Evolutionary conservation across 345 rosid species (phyloP).

Genomic region (Pelargonium nanum): DNA sequence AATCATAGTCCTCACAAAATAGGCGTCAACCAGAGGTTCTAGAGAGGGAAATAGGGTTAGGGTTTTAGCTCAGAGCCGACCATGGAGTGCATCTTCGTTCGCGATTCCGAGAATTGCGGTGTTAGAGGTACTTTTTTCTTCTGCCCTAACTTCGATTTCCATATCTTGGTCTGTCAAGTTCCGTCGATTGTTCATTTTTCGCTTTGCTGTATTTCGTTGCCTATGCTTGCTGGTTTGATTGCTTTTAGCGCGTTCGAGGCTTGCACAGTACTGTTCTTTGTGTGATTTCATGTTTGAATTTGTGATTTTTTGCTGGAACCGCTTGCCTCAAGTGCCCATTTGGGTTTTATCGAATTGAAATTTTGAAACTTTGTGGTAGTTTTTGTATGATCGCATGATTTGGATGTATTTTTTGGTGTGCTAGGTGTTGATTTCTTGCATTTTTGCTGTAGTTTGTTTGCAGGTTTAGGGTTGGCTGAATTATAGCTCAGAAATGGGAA

Average conservation of each 20-base stretch:
- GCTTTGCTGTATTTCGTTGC: not conserved
- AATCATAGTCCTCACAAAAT: not conserved
- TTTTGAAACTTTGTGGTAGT: not conserved
- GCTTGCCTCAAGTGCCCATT: too few relatives aligned
- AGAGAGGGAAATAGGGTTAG: not conserved
- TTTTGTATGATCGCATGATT: not conserved
- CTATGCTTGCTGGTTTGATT: too few relatives aligned
- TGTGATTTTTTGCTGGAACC: too few relatives aligned
- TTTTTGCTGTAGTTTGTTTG: not conserved
- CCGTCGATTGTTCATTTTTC: not conserved
- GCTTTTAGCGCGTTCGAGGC: not conserved
- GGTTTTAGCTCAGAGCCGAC: conserved; percentile 3
- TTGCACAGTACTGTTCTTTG: not conserved
- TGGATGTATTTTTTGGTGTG: too few relatives aligned
- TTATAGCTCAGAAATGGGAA: not conserved
- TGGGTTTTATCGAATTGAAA: not conserved
- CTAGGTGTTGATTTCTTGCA: not conserved
- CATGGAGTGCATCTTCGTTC: conserved; percentile 12
- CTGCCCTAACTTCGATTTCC: not conserved
- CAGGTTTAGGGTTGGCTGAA: too few relatives aligned
- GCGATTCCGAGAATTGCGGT: not conserved
- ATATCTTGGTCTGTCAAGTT: not conserved
- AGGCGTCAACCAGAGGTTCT: not conserved
- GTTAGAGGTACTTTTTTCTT: conserved; percentile 9
- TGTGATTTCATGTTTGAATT: not conserved